Evolutionary conservation across 2,329 filamentous ascomycete genomes (phyloP), one percentile per base, ranked within the genome.

Genomic region (Xylaria sp.): DNA sequence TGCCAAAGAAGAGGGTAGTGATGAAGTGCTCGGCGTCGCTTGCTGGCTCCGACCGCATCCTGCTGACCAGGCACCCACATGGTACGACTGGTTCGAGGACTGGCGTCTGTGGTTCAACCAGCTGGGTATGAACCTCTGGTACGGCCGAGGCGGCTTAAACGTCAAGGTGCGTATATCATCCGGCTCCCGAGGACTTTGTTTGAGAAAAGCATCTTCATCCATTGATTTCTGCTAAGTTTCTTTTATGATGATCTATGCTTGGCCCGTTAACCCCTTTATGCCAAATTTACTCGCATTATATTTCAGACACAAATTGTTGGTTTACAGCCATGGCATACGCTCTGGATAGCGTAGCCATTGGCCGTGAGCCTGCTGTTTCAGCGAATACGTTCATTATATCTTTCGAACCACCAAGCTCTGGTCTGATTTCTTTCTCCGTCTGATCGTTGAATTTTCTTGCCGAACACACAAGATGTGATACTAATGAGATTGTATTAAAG

Each of bases 41-140:
- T 90, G 89, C 82, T 91, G 88, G 88, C 76, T 89, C 56, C 80
- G 80, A 0, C 88, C 88, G 0, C 78, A 77, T 11, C 74, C 75
- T 0, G 70, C 76, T 0, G 74, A 71, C 3, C 69, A 78, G 52
- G 76, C 79, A 13, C 74, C 80, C 50, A 81, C 79, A 4, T 90
- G 87, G 87, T 73, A 76, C 23, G 78, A 84, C 53, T 89, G 85
- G 80, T 69, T 82, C 1, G 83, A 87, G 58, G 76, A 76, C 58
- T 90, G 87, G 85, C 76, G 79, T n/a, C 76, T 91, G 11, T 90
- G 85, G 76, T 72, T 84, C 57, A 79, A 81, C 50, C 88, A 91
- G 67, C 76, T 88, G 11, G 74, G 78, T 10, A 89, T 87, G 80
- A 90, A 91, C 67, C 68, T 88, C 11, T 81, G 79, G 70, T 87